Conservation (phyloP, 257 asterid genomes). For the Striga asiatica region DNA sequence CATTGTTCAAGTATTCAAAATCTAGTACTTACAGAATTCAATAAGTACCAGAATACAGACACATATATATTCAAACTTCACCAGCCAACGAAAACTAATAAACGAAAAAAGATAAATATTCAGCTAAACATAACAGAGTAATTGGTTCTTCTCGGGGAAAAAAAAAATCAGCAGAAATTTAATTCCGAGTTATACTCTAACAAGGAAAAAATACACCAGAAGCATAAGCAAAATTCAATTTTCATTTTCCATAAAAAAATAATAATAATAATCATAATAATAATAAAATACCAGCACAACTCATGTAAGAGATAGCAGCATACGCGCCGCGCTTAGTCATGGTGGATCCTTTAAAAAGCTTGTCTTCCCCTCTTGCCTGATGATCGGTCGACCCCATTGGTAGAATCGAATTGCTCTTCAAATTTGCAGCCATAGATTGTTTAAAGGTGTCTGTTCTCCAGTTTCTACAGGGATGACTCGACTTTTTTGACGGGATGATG, state of each 20-base stretch:
- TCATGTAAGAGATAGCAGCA: slow-evolving; percentile 88
- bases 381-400: slow-evolving; percentile 56
- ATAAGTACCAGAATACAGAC: not conserved
- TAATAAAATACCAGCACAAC: slow-evolving; percentile 61
- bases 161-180: slow-evolving; percentile 8
- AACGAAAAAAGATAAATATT: not conserved
- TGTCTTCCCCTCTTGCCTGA: slow-evolving; percentile 54
- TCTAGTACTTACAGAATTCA: not conserved
- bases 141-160: too few species aligned
- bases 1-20: not conserved
- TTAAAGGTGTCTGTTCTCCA: not conserved
- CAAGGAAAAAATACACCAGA: too few species aligned
- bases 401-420: slow-evolving; percentile 36
- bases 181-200: slow-evolving; percentile 16
- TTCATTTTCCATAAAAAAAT: too few species aligned
- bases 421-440: slow-evolving; percentile 23
- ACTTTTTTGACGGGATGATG: too few species aligned
- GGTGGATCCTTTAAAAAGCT: slow-evolving; percentile 80
- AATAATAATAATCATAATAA: not conserved
- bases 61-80: not conserved
- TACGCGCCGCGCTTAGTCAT: slow-evolving; percentile 90
- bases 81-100: not conserved
- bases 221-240: too few species aligned
- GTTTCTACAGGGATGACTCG: not conserved
- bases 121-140: not conserved